Percentiles rank a stretch among this genome's conserved stretches.
These are phyloP conservation scores for Alternaria panax DNA, from an alignment of 2,329 filamentous ascomycete genomes.

Conservation along the genomic window DNA sequence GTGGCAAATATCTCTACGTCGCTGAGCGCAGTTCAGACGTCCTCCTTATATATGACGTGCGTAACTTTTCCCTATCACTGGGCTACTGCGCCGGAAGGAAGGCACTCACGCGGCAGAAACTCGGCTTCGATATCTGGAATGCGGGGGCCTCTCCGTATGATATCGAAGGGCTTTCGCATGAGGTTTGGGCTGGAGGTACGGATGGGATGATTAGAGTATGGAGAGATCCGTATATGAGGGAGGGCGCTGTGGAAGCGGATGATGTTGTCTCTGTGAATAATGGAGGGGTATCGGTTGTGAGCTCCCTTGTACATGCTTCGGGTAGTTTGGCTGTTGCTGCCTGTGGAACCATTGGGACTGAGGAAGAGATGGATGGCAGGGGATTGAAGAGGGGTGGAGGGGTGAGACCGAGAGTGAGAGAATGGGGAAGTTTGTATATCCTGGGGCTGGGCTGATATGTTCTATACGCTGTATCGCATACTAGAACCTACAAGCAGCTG, in stretches of 20 bases:
- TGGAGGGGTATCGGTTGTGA: slow-evolving; percentile 28
- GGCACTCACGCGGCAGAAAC: slow-evolving; percentile 61
- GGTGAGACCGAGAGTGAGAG: slow-evolving; percentile 18
- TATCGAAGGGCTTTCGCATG: slow-evolving; percentile 46
- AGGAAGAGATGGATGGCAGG: background rate
- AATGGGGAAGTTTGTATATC: slow-evolving; percentile 38
- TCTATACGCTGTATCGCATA: background rate
- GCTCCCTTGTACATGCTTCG: slow-evolving; percentile 33
- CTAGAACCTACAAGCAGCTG: background rate
- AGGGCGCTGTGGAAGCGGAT: slow-evolving; percentile 50
- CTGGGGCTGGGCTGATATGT: slow-evolving; percentile 23
- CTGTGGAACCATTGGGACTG: slow-evolving; percentile 23
- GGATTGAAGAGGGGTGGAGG: slow-evolving; percentile 20
- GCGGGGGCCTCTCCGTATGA: slow-evolving; percentile 33
- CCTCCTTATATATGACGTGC: slow-evolving; percentile 66
- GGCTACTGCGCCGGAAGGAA: slow-evolving; percentile 56
- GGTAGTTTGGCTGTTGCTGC: slow-evolving; percentile 36
- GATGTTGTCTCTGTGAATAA: slow-evolving; percentile 29
- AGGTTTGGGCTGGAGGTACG: slow-evolving; percentile 66
- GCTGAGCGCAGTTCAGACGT: slow-evolving; percentile 64
- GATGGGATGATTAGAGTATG: slow-evolving; percentile 62
- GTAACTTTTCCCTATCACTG: slow-evolving; percentile 60
- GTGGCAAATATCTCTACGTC: slow-evolving; percentile 65
- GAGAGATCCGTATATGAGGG: slow-evolving; percentile 39
- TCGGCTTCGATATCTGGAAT: slow-evolving; percentile 62